phyloP scores from a whole-genome alignment of 1,284 basidiomycete species.

The Chalciporus sp. region DNA sequence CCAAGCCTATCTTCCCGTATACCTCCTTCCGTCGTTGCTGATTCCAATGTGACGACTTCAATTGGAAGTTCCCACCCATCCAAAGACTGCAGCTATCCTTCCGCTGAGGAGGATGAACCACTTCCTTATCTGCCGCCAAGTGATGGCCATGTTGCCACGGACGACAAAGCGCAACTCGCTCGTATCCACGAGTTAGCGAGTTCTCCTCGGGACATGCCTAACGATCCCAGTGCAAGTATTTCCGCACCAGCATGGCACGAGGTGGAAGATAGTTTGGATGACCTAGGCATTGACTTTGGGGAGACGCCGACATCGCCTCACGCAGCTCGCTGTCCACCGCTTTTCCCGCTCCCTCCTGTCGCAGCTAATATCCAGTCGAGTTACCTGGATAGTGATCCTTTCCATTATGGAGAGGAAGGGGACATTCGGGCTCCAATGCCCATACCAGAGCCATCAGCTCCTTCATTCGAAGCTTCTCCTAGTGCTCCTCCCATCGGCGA shows the following conservation, averaged over 20 bases:
- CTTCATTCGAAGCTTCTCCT: slow-evolving; percentile 43
- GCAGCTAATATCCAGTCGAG: slow-evolving; percentile 43
- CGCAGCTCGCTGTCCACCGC: slow-evolving; percentile 17
- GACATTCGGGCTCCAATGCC: slow-evolving; percentile 19
- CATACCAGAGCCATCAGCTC: slow-evolving; percentile 45
- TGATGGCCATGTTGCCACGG: slow-evolving; percentile 69
- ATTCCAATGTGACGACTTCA: slow-evolving; percentile 3
- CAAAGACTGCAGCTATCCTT: slow-evolving; percentile 4
- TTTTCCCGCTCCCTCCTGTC: slow-evolving; percentile 40
- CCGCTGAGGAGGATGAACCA: slow-evolving; percentile 17
- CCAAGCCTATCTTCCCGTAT: not conserved
- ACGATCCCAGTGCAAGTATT: slow-evolving; percentile 4
- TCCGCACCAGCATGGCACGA: slow-evolving; percentile 35
- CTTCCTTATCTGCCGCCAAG: slow-evolving; percentile 33
- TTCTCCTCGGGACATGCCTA: slow-evolving; percentile 41
- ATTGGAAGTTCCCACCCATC: not conserved
- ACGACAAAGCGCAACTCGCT: slow-evolving; percentile 69
- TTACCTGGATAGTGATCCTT: slow-evolving; percentile 45
- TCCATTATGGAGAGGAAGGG: slow-evolving; percentile 43
- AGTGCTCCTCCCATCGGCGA: slow-evolving; percentile 35
- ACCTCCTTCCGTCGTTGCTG: slow-evolving; percentile 2
- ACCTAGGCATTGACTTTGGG: slow-evolving; percentile 8
- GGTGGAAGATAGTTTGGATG: slow-evolving; percentile 24
- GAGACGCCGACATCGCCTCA: slow-evolving; percentile 5
- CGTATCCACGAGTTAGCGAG: slow-evolving; percentile 58